phyloP scores from a whole-genome alignment of 225 moss, liverwort and hornwort species.

The Takakia lepidozioides region DNA sequence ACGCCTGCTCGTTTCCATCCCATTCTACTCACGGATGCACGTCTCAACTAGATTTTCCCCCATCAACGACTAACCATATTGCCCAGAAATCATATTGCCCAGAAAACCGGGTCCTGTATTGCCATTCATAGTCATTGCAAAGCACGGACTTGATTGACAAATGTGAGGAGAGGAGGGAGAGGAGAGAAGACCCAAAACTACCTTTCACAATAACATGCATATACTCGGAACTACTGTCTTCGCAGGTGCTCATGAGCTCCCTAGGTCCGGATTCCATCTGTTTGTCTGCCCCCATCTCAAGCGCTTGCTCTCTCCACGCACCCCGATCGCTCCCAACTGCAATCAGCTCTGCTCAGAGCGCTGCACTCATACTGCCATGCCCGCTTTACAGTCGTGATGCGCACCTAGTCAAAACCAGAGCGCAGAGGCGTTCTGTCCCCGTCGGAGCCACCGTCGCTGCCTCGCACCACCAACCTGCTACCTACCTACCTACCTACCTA shows the following conservation, averaged over 20 bases:
- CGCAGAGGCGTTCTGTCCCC: too few species aligned
- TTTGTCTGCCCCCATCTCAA: slow-evolving; percentile 10
- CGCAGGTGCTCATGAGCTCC: slow-evolving; percentile 56
- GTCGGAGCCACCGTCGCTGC: too few species aligned
- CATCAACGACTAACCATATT: not conserved
- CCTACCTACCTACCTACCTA: too few species aligned
- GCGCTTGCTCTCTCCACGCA: slow-evolving; percentile 2
- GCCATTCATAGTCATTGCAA: not conserved
- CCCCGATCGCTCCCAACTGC: too few species aligned
- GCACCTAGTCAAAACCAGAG: too few species aligned
- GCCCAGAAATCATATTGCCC: not conserved
- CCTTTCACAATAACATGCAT: slow-evolving; percentile 67
- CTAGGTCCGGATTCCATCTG: slow-evolving; percentile 13
- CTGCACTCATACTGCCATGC: too few species aligned
- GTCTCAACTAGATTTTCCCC: not conserved
- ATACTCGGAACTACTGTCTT: slow-evolving; percentile 60
- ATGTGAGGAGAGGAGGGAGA: not conserved
- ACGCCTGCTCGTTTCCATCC: too few species aligned
- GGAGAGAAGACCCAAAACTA: slow-evolving; percentile 8
- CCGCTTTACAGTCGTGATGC: too few species aligned
- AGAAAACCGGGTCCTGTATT: not conserved
- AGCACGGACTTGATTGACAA: not conserved
- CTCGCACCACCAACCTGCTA: too few species aligned
- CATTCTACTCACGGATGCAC: not conserved
- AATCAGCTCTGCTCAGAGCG: too few species aligned